These are phyloP conservation scores for Cyberlindnera misumaiensis DNA, from an alignment of 805 yeast species.

Conservation along the genomic window DNA sequence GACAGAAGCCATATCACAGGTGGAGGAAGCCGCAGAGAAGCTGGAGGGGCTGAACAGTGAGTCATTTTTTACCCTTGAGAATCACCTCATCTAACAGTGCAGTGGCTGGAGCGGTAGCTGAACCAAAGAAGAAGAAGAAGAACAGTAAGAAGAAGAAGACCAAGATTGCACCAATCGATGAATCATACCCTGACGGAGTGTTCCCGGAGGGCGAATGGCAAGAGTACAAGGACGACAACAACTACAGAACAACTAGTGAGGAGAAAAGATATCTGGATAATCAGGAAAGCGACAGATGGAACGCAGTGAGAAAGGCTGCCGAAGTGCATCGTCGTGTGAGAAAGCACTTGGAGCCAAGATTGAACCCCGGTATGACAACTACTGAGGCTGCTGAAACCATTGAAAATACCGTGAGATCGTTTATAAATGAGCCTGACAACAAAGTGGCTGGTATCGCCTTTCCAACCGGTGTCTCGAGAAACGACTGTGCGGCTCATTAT, in stretches of 20 bases:
- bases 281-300: slow-evolving; percentile 54
- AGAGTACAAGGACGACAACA: slow-evolving; percentile 62
- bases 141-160: slow-evolving; percentile 49
- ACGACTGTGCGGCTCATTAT: slow-evolving; percentile 95
- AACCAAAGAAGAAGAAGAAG: slow-evolving; percentile 46
- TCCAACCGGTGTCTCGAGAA: slow-evolving; percentile 95
- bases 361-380: slow-evolving; percentile 90
- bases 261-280: slow-evolving; percentile 78
- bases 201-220: slow-evolving; percentile 87
- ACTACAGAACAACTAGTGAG: slow-evolving; percentile 75
- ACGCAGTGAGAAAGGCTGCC: slow-evolving; percentile 91
- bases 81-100: too few relatives aligned
- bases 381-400: slow-evolving; percentile 84
- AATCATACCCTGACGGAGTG: slow-evolving; percentile 59
- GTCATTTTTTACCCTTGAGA: slow-evolving; percentile 1
- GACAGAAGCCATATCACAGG: background rate
- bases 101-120: slow-evolving; percentile 17
- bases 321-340: slow-evolving; percentile 93
- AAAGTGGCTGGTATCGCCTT: slow-evolving; percentile 87
- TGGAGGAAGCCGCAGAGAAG: slow-evolving; percentile 8
- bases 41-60: slow-evolving; percentile 14
- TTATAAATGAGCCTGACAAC: slow-evolving; percentile 54
- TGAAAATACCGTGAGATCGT: slow-evolving; percentile 76
- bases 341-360: slow-evolving; percentile 60
- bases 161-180: slow-evolving; percentile 54